A percentile compares a stretch with the other conserved stretches of the same genome.
These are phyloP conservation scores for Penicillium parvum DNA, from an alignment of 495 filamentous ascomycete genomes.

Conservation along the genomic window DNA sequence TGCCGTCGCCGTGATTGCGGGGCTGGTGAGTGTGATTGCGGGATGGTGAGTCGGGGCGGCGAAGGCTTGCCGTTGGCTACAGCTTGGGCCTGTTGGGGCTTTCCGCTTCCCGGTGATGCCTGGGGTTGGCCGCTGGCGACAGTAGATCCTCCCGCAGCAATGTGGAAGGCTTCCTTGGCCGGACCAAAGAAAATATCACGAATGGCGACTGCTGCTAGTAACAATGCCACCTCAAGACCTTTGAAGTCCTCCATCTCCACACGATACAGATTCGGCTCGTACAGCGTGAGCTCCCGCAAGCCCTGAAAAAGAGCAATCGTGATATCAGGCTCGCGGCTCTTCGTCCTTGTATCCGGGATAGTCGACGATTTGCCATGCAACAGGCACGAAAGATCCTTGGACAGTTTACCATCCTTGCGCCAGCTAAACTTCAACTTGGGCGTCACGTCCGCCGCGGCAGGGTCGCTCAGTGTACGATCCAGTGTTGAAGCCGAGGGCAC, in stretches of 20 bases:
- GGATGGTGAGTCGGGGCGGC: constrained; percentile 10
- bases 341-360: constrained; percentile 57
- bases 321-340: constrained; percentile 89
- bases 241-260: constrained; percentile 95
- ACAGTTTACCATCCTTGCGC: constrained; percentile 85
- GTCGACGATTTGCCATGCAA: constrained; percentile 70
- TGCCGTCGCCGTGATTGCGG: constrained; percentile 23
- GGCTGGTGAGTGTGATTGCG: constrained; percentile 15
- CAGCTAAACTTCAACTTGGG: constrained; percentile 84
- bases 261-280: constrained; percentile 84
- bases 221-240: constrained; percentile 80
- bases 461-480: constrained; percentile 70
- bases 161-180: constrained; percentile 72
- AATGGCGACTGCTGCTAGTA: constrained; percentile 81
- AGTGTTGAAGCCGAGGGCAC: constrained; percentile 70
- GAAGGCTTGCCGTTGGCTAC: constrained; percentile 5
- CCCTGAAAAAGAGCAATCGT: constrained; percentile 74
- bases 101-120: constrained; percentile 1
- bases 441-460: constrained; percentile 60
- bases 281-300: constrained; percentile 72
- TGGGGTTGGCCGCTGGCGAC: constrained; percentile 2
- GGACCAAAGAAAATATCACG: constrained; percentile 76
- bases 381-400: constrained; percentile 76
- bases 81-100: constrained; percentile 9
- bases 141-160: constrained; percentile 35